Evolutionary conservation across 2,329 filamentous ascomycete genomes (phyloP).

Genomic region (Exserohilum turcica): DNA sequence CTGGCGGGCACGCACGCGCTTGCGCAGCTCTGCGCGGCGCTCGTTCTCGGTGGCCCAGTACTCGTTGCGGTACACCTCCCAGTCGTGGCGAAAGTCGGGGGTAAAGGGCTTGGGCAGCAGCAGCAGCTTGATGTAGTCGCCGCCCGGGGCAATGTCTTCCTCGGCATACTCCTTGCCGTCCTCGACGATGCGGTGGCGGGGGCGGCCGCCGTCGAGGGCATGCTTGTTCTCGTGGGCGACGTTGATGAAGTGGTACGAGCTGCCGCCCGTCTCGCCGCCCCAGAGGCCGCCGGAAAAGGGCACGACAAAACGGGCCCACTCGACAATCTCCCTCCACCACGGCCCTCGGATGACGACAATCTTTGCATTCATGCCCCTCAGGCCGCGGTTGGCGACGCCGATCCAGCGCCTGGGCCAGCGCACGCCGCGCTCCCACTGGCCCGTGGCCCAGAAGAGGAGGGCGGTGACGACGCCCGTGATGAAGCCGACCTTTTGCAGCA

Average conservation of each 20-base stretch:
- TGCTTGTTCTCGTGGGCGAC: constrained; percentile 51
- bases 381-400: constrained; percentile 82
- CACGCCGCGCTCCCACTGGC: constrained; percentile 94
- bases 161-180: constrained; percentile 70
- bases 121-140: constrained; percentile 88
- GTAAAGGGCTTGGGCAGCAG: constrained; percentile 94
- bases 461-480: constrained; percentile 88
- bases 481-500: constrained; percentile 86
- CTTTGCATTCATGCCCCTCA: constrained; percentile 94
- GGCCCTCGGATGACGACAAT: constrained; percentile 84
- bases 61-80: constrained; percentile 90
- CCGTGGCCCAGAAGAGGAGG: constrained; percentile 88
- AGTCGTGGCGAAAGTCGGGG: constrained; percentile 91
- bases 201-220: constrained; percentile 26
- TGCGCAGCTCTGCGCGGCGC: constrained; percentile 73
- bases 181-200: constrained; percentile 55
- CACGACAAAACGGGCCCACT: constrained; percentile 75
- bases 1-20: constrained; percentile 71
- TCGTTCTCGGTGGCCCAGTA: constrained; percentile 99
- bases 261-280: constrained; percentile 60
- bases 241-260: constrained; percentile 78
- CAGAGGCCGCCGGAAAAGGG: constrained; percentile 63
- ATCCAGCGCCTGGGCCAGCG: constrained; percentile 94
- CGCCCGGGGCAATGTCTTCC: constrained; percentile 87
- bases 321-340: constrained; percentile 78